Percentiles rank a stretch among this genome's conserved stretches.
These are phyloP conservation scores for Aureobasidium uvarum DNA, from an alignment of 2,329 filamentous ascomycete genomes.

Conservation along the genomic window DNA sequence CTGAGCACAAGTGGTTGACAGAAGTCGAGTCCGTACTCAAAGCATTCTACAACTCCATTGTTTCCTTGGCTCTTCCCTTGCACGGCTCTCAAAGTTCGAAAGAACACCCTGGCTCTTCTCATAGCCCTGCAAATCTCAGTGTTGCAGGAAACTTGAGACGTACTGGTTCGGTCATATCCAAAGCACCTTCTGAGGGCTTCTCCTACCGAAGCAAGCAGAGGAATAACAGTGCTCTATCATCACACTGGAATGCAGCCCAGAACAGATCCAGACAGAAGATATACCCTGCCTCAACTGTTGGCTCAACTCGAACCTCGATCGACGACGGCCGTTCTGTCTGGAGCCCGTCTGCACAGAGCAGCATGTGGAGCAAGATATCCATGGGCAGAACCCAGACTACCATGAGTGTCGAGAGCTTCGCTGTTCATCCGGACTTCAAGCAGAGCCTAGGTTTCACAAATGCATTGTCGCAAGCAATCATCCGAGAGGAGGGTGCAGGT, in stretches of 20 bases:
- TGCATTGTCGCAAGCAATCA: conserved; percentile 92
- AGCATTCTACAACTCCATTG: conserved; percentile 86
- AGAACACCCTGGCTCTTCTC: conserved; percentile 28
- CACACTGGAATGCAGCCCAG: conserved; percentile 78
- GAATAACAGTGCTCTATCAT: conserved; percentile 61
- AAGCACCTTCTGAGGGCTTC: conserved; percentile 80
- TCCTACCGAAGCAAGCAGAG: conserved; percentile 64
- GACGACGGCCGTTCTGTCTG: conserved; percentile 88
- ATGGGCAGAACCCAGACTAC: conserved; percentile 87
- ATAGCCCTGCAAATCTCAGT: conserved; percentile 52
- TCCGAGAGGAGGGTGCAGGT: conserved; percentile 67
- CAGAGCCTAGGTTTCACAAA: conserved; percentile 98
- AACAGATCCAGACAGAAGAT: conserved; percentile 76
- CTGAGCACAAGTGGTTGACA: conserved; percentile 76
- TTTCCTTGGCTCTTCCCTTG: conserved; percentile 79
- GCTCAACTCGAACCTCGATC: conserved; percentile 88
- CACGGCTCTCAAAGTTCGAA: conserved; percentile 64
- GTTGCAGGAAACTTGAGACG: conserved; percentile 69
- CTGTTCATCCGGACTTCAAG: conserved; percentile 74
- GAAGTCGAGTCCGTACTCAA: conserved; percentile 91
- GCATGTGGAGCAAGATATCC: conserved; percentile 93
- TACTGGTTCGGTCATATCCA: conserved; percentile 87
- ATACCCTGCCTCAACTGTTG: conserved; percentile 75
- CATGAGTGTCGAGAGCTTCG: conserved; percentile 88
- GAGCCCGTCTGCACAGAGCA: conserved; percentile 87